phyloP scores from a whole-genome alignment of 305 asterid genomes.

The Solanum hybrid region DNA sequence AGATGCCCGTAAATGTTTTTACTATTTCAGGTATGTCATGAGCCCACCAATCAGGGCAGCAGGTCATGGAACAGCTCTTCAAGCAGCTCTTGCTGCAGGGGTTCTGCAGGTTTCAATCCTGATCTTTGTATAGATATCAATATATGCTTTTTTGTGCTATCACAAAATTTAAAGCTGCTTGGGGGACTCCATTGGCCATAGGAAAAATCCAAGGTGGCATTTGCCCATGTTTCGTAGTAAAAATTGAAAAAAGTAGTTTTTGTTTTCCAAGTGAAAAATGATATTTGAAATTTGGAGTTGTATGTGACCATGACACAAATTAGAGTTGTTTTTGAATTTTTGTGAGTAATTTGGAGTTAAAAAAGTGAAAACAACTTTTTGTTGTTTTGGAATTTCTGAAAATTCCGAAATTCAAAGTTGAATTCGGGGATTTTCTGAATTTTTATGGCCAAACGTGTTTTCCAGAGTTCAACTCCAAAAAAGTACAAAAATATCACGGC shows the following conservation, averaged over 20 bases:
- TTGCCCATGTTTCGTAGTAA: not conserved
- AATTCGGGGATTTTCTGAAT: not conserved
- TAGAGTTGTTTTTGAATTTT: not conserved
- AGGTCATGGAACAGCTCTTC: slow-evolving; percentile 94
- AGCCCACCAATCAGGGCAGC: slow-evolving; percentile 95
- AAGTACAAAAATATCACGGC: not conserved
- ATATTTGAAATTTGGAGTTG: not conserved
- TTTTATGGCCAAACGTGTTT: not conserved
- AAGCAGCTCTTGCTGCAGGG: slow-evolving; percentile 89
- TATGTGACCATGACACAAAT: not conserved
- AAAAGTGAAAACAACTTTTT: not conserved
- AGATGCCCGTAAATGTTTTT: not conserved
- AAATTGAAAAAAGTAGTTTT: not conserved
- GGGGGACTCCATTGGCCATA: not conserved
- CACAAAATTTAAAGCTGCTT: not conserved
- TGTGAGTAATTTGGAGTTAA: not conserved
- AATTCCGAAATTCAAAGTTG: not conserved
- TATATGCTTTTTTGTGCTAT: not conserved
- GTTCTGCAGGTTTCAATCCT: slow-evolving; percentile 53
- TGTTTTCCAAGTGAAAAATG: not conserved
- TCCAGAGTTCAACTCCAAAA: not conserved
- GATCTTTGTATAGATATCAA: not conserved
- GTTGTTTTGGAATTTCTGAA: not conserved
- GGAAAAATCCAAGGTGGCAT: not conserved
- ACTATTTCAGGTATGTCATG: slow-evolving; percentile 68